Evolutionary conservation across 139 green algal species (phyloP), one percentile per base, ranked within the genome.

Genomic region (Coelastrella sp.): DNA sequence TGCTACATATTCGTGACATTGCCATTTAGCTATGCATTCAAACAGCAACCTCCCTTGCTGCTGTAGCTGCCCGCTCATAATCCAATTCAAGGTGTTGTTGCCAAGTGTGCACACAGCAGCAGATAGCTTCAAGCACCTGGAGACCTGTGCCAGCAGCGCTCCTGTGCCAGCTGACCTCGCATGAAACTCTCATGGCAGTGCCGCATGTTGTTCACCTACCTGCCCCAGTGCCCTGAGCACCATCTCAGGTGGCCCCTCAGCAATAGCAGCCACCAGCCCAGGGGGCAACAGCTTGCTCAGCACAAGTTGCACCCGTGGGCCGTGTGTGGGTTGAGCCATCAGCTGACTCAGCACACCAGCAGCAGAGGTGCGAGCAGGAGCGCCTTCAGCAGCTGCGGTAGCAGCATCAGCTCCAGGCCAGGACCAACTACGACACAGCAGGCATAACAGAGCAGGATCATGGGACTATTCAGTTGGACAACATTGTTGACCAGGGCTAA

Each of bases 281-380:
- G 93, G 93, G 12, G 97, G 97, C 85, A 99, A 93, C 79, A 99
- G 87, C 75, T 91, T 92, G 90, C 88, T 72, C 60, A 98, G 90
- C 57, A 95, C 72, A 57, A 98, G 93, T 72, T 78, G 57, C 15
- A 97, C 87, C 14, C 94, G 86, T 0, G 94, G 89, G 19, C 97
- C 97, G 84, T 99, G 95, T 81, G 96, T 89, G 5, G 95, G 83
- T 58, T 98, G 92, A 0, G 89, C 84, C 85, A 96, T 85, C 49
- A 98, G 82, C 35, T 90, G 89, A 6, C 82, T 80, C 82, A 98
- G 92, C 76, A 98, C 90, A 8, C 84, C 85, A n/a, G 95, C 96
- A 10, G 93, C 94, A 61, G 94, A 95, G 9, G 93, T 91, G 8
- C 92, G 80, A 14, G 91, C 92, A 12, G 85, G 60, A 56, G 84